Evolutionary conservation across 1,284 basidiomycete species (phyloP).

Genomic region (Earliella scabrosa): DNA sequence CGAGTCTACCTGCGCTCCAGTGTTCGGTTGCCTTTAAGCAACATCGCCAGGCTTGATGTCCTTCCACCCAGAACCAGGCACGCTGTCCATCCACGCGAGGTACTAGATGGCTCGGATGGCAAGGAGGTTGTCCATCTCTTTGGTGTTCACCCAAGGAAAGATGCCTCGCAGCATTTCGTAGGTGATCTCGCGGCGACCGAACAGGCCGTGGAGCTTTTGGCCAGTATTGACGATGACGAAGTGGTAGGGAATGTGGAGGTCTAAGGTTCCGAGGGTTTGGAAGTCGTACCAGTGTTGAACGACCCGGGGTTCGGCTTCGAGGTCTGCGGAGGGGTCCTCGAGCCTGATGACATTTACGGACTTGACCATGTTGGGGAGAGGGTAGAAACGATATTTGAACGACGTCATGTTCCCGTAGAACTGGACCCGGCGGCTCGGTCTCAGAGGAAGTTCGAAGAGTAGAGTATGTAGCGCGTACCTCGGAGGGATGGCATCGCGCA

Average conservation of each 20-base stretch:
- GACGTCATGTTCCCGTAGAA: not conserved
- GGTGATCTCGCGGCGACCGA: not conserved
- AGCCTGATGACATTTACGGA: not conserved
- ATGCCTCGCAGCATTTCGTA: not conserved
- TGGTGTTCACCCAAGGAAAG: no score
- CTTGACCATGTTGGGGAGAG: not conserved
- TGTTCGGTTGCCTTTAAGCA: no score
- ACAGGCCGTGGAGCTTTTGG: not conserved
- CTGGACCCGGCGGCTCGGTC: not conserved
- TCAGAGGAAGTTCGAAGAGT: not conserved
- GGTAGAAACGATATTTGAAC: slow-evolving; percentile 1
- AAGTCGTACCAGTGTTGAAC: not conserved
- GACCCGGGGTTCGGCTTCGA: not conserved
- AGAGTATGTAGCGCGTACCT: not conserved
- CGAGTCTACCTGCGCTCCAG: not conserved
- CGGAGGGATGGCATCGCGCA: not conserved
- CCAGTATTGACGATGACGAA: slow-evolving; percentile 5
- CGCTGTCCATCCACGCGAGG: not conserved
- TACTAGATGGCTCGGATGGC: not conserved
- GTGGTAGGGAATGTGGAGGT: slow-evolving; percentile 2
- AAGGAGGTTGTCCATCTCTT: not conserved
- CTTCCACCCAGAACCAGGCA: not conserved
- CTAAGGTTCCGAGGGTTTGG: not conserved
- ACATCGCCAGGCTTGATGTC: not conserved
- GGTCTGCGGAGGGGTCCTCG: not conserved